Base-by-base conservation (phyloP, 345 rosid species). In the Excoecaria agallocha region DNA sequence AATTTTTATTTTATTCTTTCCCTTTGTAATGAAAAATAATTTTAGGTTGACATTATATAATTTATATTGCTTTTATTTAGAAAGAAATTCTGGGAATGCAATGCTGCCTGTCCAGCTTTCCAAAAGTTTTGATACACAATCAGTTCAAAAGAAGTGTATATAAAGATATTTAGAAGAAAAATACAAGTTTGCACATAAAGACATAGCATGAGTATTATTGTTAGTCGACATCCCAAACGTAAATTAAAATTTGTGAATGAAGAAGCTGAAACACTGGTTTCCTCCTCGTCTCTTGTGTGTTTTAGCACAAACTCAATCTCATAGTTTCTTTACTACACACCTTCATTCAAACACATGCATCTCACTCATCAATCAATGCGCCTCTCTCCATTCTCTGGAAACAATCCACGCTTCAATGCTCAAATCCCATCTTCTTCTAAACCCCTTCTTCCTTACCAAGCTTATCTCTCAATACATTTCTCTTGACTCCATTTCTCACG, bases 401-500 rank as follows among this genome's bases (percentile, higher is more conserved):
- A 15, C 73, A 38, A 56, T 80, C 46, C 85, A 86, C 24, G 87
- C 83, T 5, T 66, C 78, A 63, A 69, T 82, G 64, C 60, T 84
- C 62, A 74, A 63, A 46, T 71, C 74, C 70, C 38, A 66, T 63
- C 79, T 60, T 55, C 82, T 68, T 62, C 73, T 25, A 49, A 52
- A 80, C 77, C 71, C 80, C 72, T 76, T 46, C 74, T 67, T 78
- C 75, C 49, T 66, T 74, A 82, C 89, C 84, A 82, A 68, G 68
- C 77, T 84, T 58, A 54, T 82, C 52, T 55, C 84, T 61, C 83
- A 72, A 5, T 75, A 77, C 74, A 77, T 83, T 35, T 78, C 82
- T 45, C 71, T 82, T 11, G 81, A 77, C 55, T 82, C 83, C 81
- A 41, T 78, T 60, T 74, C 84, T 48, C 45, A 66, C 68, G 85